These are phyloP conservation scores for Saturnispora galanensis DNA, from an alignment of 805 yeast genomes.

Conservation along the genomic window DNA sequence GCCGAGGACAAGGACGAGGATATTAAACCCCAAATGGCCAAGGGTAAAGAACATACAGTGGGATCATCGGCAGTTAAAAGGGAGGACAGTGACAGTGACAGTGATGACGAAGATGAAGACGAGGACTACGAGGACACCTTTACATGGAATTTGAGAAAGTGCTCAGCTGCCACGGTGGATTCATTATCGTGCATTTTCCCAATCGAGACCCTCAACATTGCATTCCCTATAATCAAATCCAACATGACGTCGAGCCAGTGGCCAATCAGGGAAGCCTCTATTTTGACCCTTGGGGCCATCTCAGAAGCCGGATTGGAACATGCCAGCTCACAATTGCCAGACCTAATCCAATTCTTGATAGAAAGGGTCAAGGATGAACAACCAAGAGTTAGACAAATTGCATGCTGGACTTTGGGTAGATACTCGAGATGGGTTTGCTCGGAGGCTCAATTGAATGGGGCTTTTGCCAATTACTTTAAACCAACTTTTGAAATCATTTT, in stretches of 20 bases:
- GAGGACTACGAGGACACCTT: slow-evolving; percentile 57
- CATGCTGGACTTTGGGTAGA: slow-evolving; percentile 93
- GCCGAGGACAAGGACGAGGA: slow-evolving; percentile 81
- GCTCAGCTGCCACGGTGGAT: slow-evolving; percentile 90
- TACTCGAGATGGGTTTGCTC: slow-evolving; percentile 74
- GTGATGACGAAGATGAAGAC: slow-evolving; percentile 60
- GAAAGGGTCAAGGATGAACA: slow-evolving; percentile 66
- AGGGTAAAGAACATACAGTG: slow-evolving; percentile 39
- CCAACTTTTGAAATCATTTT: slow-evolving; percentile 76
- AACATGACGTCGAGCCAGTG: slow-evolving; percentile 63
- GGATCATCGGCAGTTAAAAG: slow-evolving; percentile 10
- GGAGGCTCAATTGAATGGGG: slow-evolving; percentile 53
- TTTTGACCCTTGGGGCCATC: slow-evolving; percentile 90
- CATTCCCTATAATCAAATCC: slow-evolving; percentile 68
- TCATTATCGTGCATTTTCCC: slow-evolving; percentile 63
- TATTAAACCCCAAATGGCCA: slow-evolving; percentile 72
- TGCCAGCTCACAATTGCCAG: slow-evolving; percentile 64
- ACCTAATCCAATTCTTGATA: slow-evolving; percentile 74
- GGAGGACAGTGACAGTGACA: slow-evolving; percentile 19
- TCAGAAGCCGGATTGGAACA: slow-evolving; percentile 78
- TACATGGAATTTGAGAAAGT: slow-evolving; percentile 87
- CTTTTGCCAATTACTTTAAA: slow-evolving; percentile 55
- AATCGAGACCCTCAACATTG: slow-evolving; percentile 49
- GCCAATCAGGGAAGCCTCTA: slow-evolving; percentile 90
- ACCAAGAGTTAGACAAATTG: slow-evolving; percentile 81